These are phyloP conservation scores for Arthroderma sp. DNA, from an alignment of 2,329 filamentous ascomycete species.

Conservation along the genomic window DNA sequence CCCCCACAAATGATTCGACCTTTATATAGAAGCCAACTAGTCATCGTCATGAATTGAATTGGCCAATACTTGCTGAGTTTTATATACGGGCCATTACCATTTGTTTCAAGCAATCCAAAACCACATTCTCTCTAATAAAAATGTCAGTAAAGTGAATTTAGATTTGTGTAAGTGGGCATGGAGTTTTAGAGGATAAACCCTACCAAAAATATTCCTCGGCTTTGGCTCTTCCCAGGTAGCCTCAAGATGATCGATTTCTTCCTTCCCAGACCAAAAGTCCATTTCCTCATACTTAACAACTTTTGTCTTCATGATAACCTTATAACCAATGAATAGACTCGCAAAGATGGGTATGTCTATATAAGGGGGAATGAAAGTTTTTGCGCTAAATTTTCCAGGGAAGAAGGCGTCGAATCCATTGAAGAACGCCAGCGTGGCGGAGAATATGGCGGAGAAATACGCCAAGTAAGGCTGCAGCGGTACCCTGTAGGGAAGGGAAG, in stretches of 20 bases:
- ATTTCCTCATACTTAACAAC: conserved; percentile 12
- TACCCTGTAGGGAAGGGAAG: conserved; percentile 52
- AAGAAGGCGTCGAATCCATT: conserved; percentile 42
- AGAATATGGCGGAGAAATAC: conserved; percentile 44
- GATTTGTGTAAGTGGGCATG: too few species aligned
- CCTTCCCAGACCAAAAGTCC: conserved; percentile 26
- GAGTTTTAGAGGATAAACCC: conserved; percentile 1
- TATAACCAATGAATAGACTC: conserved; percentile 10
- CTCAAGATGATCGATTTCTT: conserved; percentile 15
- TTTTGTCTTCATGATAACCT: conserved; percentile 7
- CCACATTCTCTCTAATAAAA: conserved; percentile 19
- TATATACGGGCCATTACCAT: too few species aligned
- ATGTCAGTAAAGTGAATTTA: neutral
- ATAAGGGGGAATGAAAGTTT: conserved; percentile 12
- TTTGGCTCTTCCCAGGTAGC: conserved; percentile 19
- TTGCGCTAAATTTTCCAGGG: conserved; percentile 12
- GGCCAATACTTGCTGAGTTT: too few species aligned
- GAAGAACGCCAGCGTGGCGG: conserved; percentile 46
- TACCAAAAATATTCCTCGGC: conserved; percentile 20
- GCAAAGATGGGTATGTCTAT: conserved; percentile 14
- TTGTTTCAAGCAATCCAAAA: conserved; percentile 18
- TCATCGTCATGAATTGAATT: too few species aligned
- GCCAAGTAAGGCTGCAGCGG: conserved; percentile 55
- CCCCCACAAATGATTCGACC: too few species aligned
- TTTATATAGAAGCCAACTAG: too few species aligned